A percentile compares a stretch with the other conserved stretches of the same genome.
These are phyloP conservation scores for Colletotrichum viniferum DNA, from an alignment of 2,329 filamentous ascomycete genomes.

Conservation along the genomic window DNA sequence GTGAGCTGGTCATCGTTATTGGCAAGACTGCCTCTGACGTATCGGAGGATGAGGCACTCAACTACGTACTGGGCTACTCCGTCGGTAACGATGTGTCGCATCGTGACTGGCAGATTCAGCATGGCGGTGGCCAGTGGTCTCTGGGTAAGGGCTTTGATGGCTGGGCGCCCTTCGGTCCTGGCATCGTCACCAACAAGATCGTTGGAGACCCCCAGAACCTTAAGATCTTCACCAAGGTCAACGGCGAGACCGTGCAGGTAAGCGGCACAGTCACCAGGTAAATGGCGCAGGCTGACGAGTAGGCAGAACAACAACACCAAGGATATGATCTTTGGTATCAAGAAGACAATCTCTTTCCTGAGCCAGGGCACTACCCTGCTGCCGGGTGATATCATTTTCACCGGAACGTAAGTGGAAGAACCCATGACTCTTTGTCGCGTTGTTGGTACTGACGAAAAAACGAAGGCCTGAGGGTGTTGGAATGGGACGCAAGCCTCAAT, in stretches of 20 bases:
- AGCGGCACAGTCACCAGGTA: background rate
- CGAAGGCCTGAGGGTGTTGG: conserved; percentile 70
- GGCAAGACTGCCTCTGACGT: conserved; percentile 71
- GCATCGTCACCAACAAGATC: conserved; percentile 64
- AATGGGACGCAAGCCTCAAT: conserved; percentile 68
- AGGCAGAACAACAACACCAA: conserved; percentile 55
- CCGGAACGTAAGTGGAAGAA: conserved; percentile 56
- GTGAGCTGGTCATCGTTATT: conserved; percentile 77
- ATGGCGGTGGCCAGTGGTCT: conserved; percentile 72
- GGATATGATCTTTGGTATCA: conserved; percentile 69
- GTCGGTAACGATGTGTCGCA: conserved; percentile 83
- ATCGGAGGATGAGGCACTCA: conserved; percentile 66
- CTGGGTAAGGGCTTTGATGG: conserved; percentile 77
- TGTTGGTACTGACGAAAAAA: background rate
- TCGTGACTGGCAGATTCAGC: conserved; percentile 75
- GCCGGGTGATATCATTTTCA: conserved; percentile 70
- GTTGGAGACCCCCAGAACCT: conserved; percentile 63
- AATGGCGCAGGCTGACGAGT: background rate
- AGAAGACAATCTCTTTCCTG: conserved; percentile 62
- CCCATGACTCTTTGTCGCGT: background rate
- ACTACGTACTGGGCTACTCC: conserved; percentile 76
- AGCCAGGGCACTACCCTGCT: conserved; percentile 66
- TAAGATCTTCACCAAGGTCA: conserved; percentile 61
- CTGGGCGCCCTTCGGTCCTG: conserved; percentile 76
- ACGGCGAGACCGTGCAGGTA: conserved; percentile 62